Base-by-base conservation (phyloP, 306 rosid genomes). In the Vigna mungo region DNA sequence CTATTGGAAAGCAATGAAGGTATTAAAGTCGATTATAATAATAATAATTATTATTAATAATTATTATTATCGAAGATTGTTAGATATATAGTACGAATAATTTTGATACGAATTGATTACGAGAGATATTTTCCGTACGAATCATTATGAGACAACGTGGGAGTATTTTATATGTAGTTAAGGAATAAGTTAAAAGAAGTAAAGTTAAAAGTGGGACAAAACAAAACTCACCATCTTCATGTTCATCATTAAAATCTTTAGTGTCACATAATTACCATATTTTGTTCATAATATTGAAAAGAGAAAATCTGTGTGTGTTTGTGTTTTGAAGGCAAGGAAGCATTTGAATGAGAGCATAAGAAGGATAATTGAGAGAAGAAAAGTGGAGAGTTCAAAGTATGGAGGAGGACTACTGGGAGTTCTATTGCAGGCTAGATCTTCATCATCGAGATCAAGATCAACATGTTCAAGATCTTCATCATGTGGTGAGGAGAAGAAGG, bases 251-350 rank as follows among this genome's bases (percentile, higher is more conserved):
- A 30, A 30, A 25, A 25, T 20, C 21, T 20, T 20, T 20, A 30
- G 34, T 30, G 4, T 5, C 34, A 4, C 34, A 4, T 30, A 30
- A 30, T 30, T 30, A 30, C 34, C 4, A 30, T 3, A n/a, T n/a
- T n/a, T n/a, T n/a, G n/a, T n/a, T n/a, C n/a, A n/a, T n/a, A n/a
- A n/a, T n/a, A n/a, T n/a, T n/a, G n/a, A 30, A 30, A 30, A 30
- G 34, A 30, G 34, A 4, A 30, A 30, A 30, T 30, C 5, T 30
- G 0, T 30, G 32, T 30, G 3, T 41, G 4, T 41, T 13, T 9
- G 12, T 25, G n/a, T n/a, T n/a, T 3, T 55, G 61, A 21, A 93
- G 98, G 98, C 97, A 54, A 91, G 98, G 97, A 94, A 84, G 83
- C 60, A 68, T 56, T 59, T 92, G 71, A 90, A 82, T 52, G 92